Evolutionary conservation across 2,329 filamentous ascomycete species (phyloP), one percentile per base, ranked within the genome.

Genomic region (Fusarium nanum): DNA sequence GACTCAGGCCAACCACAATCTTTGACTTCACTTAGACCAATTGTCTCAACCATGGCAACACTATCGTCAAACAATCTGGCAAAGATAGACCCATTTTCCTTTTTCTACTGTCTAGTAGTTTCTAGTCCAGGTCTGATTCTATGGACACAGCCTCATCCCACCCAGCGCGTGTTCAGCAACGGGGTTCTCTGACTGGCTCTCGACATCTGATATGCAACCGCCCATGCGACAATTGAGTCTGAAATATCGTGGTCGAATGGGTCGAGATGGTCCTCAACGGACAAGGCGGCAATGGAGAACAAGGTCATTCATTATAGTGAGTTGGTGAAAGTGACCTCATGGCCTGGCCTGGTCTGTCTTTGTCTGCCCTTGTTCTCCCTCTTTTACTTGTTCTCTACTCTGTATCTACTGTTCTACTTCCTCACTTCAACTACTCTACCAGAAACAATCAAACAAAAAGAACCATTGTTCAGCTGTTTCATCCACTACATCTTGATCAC

Each of bases 1-100:
- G 60, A 76, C 75, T 54, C 60, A 60, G 61, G 53, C 73, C 71
- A 72, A 72, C 66, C 66, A 73, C 55, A 44, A 45, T 34, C 47
- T 46, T 40, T 56, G 45, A 48, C 37, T 58, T 30, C 27, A 40
- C 56, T 44, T 52, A 37, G 56, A 52, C 48, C 60, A 56, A 41
- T 67, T 60, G 60, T 55, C 54, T 57, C 55, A 58, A 58, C 52
- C 58, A 56, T 27, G 55, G 53, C 45, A 55, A 52, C 53, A 57
- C 32, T 47, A 52, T 66, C 59, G 52, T 64, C 63, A 65, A 63
- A 68, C 57, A 57, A 68, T 70, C 57, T 47, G 45, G 32, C 47
- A 28, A 56, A 10, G 46, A 48, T 56, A 34, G 56, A 45, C 45
- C 54, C 55, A 47, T 60, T n/a, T 53, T 42, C n/a, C 22, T 58